Evolutionary conservation across 2,329 filamentous ascomycete genomes (phyloP).

Genomic region (Elsinoe australis): DNA sequence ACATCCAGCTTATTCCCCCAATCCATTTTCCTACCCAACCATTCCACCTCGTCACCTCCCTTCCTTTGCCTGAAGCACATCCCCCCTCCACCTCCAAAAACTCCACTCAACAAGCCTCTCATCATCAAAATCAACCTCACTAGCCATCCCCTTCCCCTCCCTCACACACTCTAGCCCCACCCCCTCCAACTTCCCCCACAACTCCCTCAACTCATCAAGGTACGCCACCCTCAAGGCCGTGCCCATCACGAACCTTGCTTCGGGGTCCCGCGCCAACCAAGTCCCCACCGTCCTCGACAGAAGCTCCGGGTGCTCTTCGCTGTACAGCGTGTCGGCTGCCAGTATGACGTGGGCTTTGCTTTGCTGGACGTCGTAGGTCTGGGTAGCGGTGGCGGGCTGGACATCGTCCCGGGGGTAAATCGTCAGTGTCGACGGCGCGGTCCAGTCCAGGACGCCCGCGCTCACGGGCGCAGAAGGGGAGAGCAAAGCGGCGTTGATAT

Average conservation of each 20-base stretch:
- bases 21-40: neutral
- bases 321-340: constrained; percentile 38
- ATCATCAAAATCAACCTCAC: constrained; percentile 31
- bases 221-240: constrained; percentile 37
- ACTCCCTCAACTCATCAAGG: constrained; percentile 37
- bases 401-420: no score
- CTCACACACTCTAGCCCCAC: constrained; percentile 32
- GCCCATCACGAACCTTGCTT: constrained; percentile 33
- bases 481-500: constrained; percentile 26
- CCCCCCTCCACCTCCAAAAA: constrained; percentile 33
- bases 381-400: no score
- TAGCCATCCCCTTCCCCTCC: constrained; percentile 28
- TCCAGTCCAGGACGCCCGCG: constrained; percentile 21
- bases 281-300: constrained; percentile 30
- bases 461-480: constrained; percentile 23
- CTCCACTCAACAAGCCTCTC: constrained; percentile 34
- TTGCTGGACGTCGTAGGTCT: no score
- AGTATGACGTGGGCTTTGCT: constrained; percentile 35
- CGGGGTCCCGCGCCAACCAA: constrained; percentile 29
- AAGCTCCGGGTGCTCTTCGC: constrained; percentile 36
- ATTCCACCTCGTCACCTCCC: neutral
- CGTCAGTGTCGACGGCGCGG: neutral
- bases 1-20: neutral
- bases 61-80: neutral
- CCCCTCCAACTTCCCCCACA: constrained; percentile 35